Evolutionary conservation across 345 rosid genomes (phyloP).

Genomic region (Raphanus raphanistrum): DNA sequence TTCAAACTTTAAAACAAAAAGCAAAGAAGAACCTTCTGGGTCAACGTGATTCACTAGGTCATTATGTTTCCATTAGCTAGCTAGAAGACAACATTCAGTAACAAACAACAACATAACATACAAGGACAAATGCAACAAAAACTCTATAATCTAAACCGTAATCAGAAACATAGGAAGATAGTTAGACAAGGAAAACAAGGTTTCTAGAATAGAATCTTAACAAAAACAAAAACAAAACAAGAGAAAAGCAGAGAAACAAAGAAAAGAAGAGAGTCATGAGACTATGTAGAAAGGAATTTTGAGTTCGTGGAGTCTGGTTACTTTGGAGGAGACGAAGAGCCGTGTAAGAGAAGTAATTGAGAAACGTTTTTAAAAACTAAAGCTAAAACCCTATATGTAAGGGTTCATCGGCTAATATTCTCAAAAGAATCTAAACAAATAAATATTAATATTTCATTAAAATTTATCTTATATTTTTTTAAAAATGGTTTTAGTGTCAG

Average conservation of each 20-base stretch:
- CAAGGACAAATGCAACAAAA: too few relatives aligned
- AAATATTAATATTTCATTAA: too few relatives aligned
- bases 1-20: background rate
- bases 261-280: background rate
- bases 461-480: too few relatives aligned
- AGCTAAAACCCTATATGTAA: background rate
- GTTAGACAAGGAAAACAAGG: background rate
- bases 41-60: background rate
- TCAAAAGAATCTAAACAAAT: too few relatives aligned
- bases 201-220: background rate
- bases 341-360: background rate
- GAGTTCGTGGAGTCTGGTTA: background rate
- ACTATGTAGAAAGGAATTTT: background rate
- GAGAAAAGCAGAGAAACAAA: background rate
- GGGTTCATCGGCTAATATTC: too few relatives aligned
- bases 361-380: background rate
- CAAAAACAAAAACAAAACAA: background rate
- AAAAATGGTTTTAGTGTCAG: too few relatives aligned
- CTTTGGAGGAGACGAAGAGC: background rate
- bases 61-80: background rate
- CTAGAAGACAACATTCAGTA: background rate
- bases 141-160: too few relatives aligned
- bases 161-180: background rate
- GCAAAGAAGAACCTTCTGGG: background rate
- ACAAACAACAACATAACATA: background rate